Base-by-base conservation (phyloP, 495 filamentous ascomycete genomes). In the Apiosordaria backusii region DNA sequence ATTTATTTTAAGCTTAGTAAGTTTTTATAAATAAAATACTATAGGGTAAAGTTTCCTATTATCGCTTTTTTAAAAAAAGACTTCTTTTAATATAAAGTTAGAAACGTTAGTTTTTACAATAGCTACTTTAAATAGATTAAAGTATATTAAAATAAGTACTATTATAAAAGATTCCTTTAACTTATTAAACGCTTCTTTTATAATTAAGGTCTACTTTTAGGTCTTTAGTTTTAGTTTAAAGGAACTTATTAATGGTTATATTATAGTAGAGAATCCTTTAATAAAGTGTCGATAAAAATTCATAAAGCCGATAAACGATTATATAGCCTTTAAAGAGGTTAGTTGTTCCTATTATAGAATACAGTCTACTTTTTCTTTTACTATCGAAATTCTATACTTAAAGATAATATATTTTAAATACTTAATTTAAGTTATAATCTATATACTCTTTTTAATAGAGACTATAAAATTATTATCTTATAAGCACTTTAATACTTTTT, bases 251-350 rank as follows among this genome's bases (percentile, higher is more conserved):
- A 68, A 15, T 0, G 50, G 66, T 22, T 54, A 22, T 0, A 26
- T 24, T 0, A 71, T 40, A 0, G 27, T 10, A 4, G 6, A 29
- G 22, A 57, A 68, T 5, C 29, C 40, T 15, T 45, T 2, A 0
- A 71, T 40, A 19, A 71, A 71, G 4, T 57, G 50, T 18, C 61
- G 22, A 19, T 68, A 71, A 16, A 71, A 71, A 27, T 68, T 68
- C 4, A 25, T 18, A 22, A 71, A 71, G 18, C 65, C 54, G 9
- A 64, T 10, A 50, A 64, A 50, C 0, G 21, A 6, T 29, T 40
- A 22, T 9, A 50, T 29, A 0, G 61, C 24, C 22, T 40, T 64
- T 4, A 58, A 18, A 0, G 27, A 7, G 0, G 63, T 64, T 0
- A 21, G 22, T 1, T 4, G 2, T 16, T 9, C 4, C 66, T 25